Percentiles rank a stretch among this genome's conserved stretches.
These are phyloP conservation scores for Teratosphaeria zuluensis DNA, from an alignment of 2,329 filamentous ascomycete genomes.

Conservation along the genomic window DNA sequence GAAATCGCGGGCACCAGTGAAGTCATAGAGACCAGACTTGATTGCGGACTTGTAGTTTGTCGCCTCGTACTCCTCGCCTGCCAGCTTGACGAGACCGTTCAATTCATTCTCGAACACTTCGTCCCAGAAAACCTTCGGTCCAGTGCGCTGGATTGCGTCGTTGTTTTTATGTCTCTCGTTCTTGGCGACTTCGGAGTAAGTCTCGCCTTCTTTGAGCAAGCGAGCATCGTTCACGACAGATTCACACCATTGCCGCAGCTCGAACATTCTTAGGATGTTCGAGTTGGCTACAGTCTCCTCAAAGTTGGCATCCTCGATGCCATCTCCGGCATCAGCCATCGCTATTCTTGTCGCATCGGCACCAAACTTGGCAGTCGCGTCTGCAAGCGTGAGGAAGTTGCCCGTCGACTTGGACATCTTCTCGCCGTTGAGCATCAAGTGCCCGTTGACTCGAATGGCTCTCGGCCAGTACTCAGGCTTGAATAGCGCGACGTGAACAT, in stretches of 20 bases:
- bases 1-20: conserved; percentile 77
- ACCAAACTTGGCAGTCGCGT: conserved; percentile 83
- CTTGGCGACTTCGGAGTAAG: conserved; percentile 33
- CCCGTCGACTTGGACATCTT: conserved; percentile 99
- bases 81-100: conserved; percentile 70
- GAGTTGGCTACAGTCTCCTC: conserved; percentile 91
- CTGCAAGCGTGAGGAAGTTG: conserved; percentile 87
- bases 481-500: conserved; percentile 87
- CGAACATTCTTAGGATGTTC: conserved; percentile 76
- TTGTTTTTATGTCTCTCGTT: conserved; percentile 37
- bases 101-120: conserved; percentile 88
- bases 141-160: conserved; percentile 62
- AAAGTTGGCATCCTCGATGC: conserved; percentile 92
- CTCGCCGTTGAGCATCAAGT: conserved; percentile 87
- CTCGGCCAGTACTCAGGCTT: conserved; percentile 79
- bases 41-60: conserved; percentile 81
- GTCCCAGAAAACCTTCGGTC: conserved; percentile 70
- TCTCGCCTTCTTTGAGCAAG: conserved; percentile 33
- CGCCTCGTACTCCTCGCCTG: conserved; percentile 64
- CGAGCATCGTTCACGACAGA: conserved; percentile 60
- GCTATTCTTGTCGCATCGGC: conserved; percentile 87
- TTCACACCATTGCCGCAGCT: conserved; percentile 84
- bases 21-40: conserved; percentile 77
- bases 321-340: conserved; percentile 88
- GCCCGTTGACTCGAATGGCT: conserved; percentile 79